Evolutionary conservation across 495 filamentous ascomycete species (phyloP), one percentile per base, ranked within the genome.

Genomic region (Articulospora tetracladia): DNA sequence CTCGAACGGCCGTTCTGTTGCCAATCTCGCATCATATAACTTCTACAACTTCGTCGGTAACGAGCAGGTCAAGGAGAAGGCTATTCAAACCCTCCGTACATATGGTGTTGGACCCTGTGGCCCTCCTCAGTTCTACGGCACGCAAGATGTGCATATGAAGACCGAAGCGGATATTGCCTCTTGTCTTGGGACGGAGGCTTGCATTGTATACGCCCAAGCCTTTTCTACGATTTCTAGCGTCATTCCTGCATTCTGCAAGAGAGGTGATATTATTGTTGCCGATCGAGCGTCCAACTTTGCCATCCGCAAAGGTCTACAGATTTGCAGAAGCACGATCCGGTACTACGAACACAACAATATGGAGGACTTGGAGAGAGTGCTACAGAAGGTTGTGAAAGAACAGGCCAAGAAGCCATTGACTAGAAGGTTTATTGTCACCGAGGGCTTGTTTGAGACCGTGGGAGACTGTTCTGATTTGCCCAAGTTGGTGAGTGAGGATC

Each of bases 311-410:
- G 94, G 95, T 46, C 80, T 99, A 8, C 91, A 99, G 77, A 90
- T 96, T 53, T 94, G 89, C 3, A 82, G 94, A 53, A 95, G 91
- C 74, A 91, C 83, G 19, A 89, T 98, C 53, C 80, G 84, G 48
- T 99, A 93, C 91, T 98, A 92, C 73, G 88, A 96, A 64, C 94
- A 99, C 68, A 95, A 95, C 71, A 90, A 99, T 71, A 88, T 96
- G 86, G 86, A 92, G 61, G 93, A 99, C 70, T 72, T 99, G 60
- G 90, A 97, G 73, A 78, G 84, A 13, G 91, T 97, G 23, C 80
- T 99, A 69, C 83, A 86, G 66, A 90, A 89, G 72, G 85, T 98
- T 27, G 86, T 84, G 19, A 88, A 92, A 70, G 93, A 97, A 68
- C 90, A 96, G 74, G 85, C 85, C 2, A 74, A 73, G 57, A 96